Percentiles rank a stretch among this genome's conserved stretches.
Conservation (phyloP, 257 asterid species). For the Eucommia ulmoides region DNA sequence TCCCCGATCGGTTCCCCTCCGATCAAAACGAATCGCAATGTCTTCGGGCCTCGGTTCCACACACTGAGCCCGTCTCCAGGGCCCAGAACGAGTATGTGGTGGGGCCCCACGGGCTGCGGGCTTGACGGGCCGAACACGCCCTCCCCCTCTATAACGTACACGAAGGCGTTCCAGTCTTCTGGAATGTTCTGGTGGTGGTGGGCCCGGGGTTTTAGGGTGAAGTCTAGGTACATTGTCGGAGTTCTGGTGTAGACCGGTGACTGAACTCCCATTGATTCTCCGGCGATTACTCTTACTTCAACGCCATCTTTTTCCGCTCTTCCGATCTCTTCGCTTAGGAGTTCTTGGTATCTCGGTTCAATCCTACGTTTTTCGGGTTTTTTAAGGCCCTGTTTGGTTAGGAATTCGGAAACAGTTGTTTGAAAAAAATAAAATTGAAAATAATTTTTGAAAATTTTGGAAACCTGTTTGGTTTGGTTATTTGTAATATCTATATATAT, state of each 20-base stretch:
- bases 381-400: too few species aligned
- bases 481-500: too few species aligned
- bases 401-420: too few species aligned
- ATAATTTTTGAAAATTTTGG: too few species aligned
- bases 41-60: constrained; percentile 52
- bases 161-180: constrained; percentile 67
- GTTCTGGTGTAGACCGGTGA: constrained; percentile 77
- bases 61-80: constrained; percentile 78
- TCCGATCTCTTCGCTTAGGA: constrained; percentile 48
- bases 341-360: constrained; percentile 80
- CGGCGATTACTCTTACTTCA: constrained; percentile 66
- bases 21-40: constrained; percentile 57
- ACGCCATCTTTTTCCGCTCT: constrained; percentile 63
- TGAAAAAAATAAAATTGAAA: too few species aligned
- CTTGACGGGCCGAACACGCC: constrained; percentile 48
- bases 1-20: constrained; percentile 83
- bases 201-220: constrained; percentile 42
- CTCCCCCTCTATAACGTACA: constrained; percentile 63
- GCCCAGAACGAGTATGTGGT: constrained; percentile 67
- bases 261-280: constrained; percentile 82
- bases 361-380: constrained; percentile 72
- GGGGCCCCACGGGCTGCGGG: constrained; percentile 38
- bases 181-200: constrained; percentile 62
- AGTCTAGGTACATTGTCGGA: constrained; percentile 86
- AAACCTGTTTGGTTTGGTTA: too few species aligned